phyloP scores from a whole-genome alignment of 1,284 basidiomycete species.

The Microbotryomycetes sp. region DNA sequence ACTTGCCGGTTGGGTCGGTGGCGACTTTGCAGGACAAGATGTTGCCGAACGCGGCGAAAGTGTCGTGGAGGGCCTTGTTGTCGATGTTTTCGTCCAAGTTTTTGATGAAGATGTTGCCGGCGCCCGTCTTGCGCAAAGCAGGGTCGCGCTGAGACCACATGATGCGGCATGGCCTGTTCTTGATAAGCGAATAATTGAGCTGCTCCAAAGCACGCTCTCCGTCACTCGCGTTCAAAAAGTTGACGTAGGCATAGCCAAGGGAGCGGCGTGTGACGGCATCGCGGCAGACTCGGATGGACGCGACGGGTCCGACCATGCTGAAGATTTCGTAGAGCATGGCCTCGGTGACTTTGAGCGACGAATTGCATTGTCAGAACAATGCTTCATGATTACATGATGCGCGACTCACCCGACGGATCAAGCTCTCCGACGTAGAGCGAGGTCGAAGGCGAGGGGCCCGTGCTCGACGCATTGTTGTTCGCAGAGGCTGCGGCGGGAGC shows the following conservation, averaged over 20 bases:
- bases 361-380: no score
- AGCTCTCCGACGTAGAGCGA: conserved; percentile 99
- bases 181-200: conserved; percentile 99
- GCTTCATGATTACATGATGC: neutral
- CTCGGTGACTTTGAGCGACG: conserved; percentile 78
- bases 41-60: conserved; percentile 97
- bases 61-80: conserved; percentile 99
- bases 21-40: conserved; percentile 99
- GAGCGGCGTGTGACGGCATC: conserved; percentile 99
- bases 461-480: conserved; percentile 13
- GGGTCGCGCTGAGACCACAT: conserved; percentile 99
- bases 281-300: conserved; percentile 98
- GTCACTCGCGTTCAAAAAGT: conserved; percentile 93
- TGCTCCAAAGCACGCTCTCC: conserved; percentile 99
- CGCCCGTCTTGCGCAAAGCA: conserved; percentile 95
- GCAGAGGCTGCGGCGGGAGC: conserved; percentile 11
- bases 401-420: conserved; percentile 51
- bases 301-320: conserved; percentile 99
- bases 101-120: conserved; percentile 99
- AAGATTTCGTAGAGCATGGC: conserved; percentile 99
- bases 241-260: conserved; percentile 99
- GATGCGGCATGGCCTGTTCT: conserved; percentile 97
- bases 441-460: conserved; percentile 42
- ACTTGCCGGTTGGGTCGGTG: conserved; percentile 73
- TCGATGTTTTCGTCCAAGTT: conserved; percentile 97